These are phyloP conservation scores for Proliferodiscus dingleyae DNA, from an alignment of 2,329 filamentous ascomycete species.

Conservation along the genomic window DNA sequence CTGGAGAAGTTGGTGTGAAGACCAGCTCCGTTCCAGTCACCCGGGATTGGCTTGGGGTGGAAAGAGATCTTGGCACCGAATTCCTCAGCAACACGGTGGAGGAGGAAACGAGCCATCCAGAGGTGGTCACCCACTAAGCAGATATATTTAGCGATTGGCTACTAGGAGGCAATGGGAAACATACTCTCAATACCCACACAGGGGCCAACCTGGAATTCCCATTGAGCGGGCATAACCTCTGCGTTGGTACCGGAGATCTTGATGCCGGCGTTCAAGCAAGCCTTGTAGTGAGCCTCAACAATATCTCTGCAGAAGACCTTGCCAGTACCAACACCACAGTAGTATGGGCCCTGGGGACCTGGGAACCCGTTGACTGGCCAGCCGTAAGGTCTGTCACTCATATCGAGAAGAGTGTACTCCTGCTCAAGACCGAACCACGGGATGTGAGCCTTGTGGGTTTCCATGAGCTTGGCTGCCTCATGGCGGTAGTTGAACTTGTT, in stretches of 20 bases:
- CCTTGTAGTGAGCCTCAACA: conserved; percentile 90
- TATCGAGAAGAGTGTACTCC: conserved; percentile 91
- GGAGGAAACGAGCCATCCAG: conserved; percentile 87
- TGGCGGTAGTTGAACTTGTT: conserved; percentile 99
- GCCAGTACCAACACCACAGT: conserved; percentile 95
- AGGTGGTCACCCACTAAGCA: conserved; percentile 83
- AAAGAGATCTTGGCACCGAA: conserved; percentile 95
- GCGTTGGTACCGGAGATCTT: conserved; percentile 98
- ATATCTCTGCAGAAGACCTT: conserved; percentile 98
- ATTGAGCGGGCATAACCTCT: conserved; percentile 96
- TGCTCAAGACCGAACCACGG: conserved; percentile 99
- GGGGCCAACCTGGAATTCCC: conserved; percentile 96
- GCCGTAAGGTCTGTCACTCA: conserved; percentile 83
- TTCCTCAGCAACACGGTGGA: conserved; percentile 89
- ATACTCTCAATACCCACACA: conserved; percentile 78
- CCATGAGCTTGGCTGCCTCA: conserved; percentile 85
- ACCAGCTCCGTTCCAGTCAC: conserved; percentile 96
- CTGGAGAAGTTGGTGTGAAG: conserved; percentile 93
- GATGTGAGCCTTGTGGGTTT: conserved; percentile 72
- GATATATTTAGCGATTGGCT: conserved; percentile 24
- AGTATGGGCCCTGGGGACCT: conserved; percentile 84
- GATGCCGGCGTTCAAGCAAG: conserved; percentile 77
- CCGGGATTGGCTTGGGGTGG: conserved; percentile 90
- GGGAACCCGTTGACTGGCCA: conserved; percentile 80
- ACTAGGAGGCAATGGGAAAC: conserved; percentile 25